These are phyloP conservation scores for Gossypium turneri DNA, from an alignment of 345 rosid genomes.

Conservation along the genomic window DNA sequence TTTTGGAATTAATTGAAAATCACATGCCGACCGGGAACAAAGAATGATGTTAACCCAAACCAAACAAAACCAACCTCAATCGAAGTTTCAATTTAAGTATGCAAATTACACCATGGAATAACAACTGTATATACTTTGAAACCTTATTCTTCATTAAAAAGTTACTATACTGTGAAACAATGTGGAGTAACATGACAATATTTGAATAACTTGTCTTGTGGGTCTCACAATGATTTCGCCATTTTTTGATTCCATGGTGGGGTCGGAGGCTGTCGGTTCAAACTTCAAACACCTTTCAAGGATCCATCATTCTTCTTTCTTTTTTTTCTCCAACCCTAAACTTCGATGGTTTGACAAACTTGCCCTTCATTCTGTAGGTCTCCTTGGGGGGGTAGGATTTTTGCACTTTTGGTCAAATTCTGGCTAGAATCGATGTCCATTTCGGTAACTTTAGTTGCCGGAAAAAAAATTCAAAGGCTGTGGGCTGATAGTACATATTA, in stretches of 20 bases:
- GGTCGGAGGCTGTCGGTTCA: constrained; percentile 4
- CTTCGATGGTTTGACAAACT: background rate
- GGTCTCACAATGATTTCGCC: constrained; percentile 20
- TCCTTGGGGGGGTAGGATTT: background rate
- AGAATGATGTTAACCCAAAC: constrained; percentile 20
- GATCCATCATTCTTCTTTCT: background rate
- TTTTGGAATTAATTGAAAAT: too few relatives aligned
- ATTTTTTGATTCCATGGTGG: constrained; percentile 24
- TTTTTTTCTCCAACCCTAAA: too few relatives aligned
- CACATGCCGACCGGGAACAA: background rate
- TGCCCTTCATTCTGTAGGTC: background rate
- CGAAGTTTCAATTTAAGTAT: background rate
- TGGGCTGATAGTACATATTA: constrained; percentile 13
- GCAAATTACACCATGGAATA: background rate
- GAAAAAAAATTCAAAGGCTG: constrained; percentile 21
- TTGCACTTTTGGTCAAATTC: background rate
- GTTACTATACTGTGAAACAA: background rate
- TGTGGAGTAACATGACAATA: background rate
- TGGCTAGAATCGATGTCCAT: constrained; percentile 17
- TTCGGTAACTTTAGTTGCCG: background rate
- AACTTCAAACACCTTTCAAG: background rate
- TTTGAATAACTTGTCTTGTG: constrained; percentile 20
- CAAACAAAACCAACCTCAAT: constrained; percentile 4
- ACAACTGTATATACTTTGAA: constrained; percentile 4
- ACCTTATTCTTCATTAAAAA: background rate